phyloP scores from a whole-genome alignment of 176 grass and related monocot species.

The Carex pumila region DNA sequence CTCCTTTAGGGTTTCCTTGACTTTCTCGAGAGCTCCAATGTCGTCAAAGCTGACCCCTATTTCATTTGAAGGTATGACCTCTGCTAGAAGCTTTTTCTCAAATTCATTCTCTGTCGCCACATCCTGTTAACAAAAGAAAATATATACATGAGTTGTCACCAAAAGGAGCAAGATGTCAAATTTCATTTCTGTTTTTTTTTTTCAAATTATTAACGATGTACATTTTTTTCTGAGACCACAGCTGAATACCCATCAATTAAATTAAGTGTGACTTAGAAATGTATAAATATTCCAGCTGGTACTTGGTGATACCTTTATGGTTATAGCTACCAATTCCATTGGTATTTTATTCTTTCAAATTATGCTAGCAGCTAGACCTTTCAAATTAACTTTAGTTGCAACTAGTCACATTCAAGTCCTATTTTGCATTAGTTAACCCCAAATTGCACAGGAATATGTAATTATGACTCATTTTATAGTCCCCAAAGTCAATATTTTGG shows the following conservation, averaged over 20 bases:
- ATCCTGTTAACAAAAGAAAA: constrained; percentile 54
- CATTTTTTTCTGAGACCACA: neutral
- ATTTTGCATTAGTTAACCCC: neutral
- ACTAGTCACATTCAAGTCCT: neutral
- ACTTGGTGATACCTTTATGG: neutral
- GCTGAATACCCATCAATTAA: neutral
- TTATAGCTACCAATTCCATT: neutral
- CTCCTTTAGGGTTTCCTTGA: constrained; percentile 97
- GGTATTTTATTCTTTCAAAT: neutral
- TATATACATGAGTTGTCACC: neutral
- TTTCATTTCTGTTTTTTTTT: neutral
- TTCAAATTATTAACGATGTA: neutral
- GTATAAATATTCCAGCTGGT: neutral
- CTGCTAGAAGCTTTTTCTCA: constrained; percentile 86
- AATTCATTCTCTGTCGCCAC: constrained; percentile 85
- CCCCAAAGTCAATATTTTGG: neutral
- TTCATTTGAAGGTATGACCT: constrained; percentile 91
- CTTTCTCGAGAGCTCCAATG: constrained; percentile 90
- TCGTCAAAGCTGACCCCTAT: constrained; percentile 94
- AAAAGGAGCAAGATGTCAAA: neutral
- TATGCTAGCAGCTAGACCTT: neutral
- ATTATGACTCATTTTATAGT: neutral
- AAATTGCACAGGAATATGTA: neutral
- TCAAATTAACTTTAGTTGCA: neutral
- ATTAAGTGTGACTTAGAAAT: neutral